phyloP scores from a whole-genome alignment of 129 eudicot species.

The Flaveria sonorensis region DNA sequence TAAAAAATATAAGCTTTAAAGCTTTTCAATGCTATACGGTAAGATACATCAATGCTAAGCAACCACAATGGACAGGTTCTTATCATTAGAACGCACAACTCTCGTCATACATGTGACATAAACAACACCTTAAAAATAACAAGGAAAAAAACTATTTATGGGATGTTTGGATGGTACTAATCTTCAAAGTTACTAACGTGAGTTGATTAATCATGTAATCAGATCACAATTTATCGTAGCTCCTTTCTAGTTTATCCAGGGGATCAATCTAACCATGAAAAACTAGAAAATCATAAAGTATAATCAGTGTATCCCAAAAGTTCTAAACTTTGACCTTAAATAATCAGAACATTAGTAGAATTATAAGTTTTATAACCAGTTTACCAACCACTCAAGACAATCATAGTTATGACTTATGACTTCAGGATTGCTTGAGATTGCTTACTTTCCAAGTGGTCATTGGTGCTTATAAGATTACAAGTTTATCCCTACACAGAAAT shows the following conservation, averaged over 20 bases:
- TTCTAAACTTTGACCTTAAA: neutral
- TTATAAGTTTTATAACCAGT: neutral
- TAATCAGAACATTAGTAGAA: neutral
- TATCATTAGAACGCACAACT: neutral
- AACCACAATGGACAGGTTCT: neutral
- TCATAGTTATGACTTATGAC: neutral
- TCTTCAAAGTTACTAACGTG: neutral
- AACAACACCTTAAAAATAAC: neutral
- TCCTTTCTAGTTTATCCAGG: neutral
- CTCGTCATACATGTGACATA: neutral
- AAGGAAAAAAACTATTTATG: neutral
- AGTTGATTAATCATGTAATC: neutral
- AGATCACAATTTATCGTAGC: conserved; percentile 6
- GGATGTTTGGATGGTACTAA: neutral
- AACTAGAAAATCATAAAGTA: neutral
- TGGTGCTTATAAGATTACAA: neutral
- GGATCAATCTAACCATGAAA: neutral
- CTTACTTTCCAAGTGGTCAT: conserved; percentile 8
- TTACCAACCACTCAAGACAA: neutral
- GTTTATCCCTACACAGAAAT: neutral
- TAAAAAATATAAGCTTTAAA: neutral
- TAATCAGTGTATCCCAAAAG: conserved; percentile 1
- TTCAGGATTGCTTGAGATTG: neutral
- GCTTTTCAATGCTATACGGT: neutral
- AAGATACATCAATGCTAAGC: neutral